Base-by-base conservation (phyloP, 352 stramenopile species). In the Pythium chondricola region DNA sequence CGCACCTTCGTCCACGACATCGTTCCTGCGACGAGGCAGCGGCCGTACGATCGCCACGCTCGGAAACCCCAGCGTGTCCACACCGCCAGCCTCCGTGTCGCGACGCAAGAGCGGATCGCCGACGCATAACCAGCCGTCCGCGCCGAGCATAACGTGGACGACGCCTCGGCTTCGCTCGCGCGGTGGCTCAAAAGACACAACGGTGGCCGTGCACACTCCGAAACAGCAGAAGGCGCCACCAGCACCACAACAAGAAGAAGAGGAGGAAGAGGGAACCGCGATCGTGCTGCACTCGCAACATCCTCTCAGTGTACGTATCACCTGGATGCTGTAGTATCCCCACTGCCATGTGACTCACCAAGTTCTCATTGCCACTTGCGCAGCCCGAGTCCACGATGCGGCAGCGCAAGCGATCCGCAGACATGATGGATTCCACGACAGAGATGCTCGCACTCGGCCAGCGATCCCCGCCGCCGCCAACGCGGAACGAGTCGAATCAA, bases 371-470 rank as follows among this genome's bases (percentile, higher is more conserved):
- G n/a, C n/a, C n/a, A n/a, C n/a, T n/a, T n/a, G n/a, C n/a, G n/a
- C n/a, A n/a, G n/a, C n/a, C n/a, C n/a, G n/a, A n/a, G n/a, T n/a
- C n/a, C n/a, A n/a, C 17, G 29, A 29, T 50, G 24, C 39, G 43
- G 16, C 52, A 61, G 45, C 52, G 52, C 44, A 61, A 61, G 40
- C 52, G 52, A n/a, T 61, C 52, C 0, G 52, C 52, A 2, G 52
- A 61, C 36, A 55, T 61, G 52, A 61, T 61, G 52, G 52, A 61
- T 16, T 43, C 45, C n/a, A n/a, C n/a, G n/a, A n/a, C n/a, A n/a
- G n/a, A n/a, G n/a, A n/a, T n/a, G n/a, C n/a, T n/a, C n/a, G n/a
- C n/a, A n/a, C n/a, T n/a, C n/a, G n/a, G n/a, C n/a, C n/a, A n/a
- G n/a, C n/a, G n/a, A n/a, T n/a, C n/a, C n/a, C 54, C 54, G 27